Base-by-base conservation (phyloP, 2,329 filamentous ascomycete species). In the Dothideomycetes sp. region DNA sequence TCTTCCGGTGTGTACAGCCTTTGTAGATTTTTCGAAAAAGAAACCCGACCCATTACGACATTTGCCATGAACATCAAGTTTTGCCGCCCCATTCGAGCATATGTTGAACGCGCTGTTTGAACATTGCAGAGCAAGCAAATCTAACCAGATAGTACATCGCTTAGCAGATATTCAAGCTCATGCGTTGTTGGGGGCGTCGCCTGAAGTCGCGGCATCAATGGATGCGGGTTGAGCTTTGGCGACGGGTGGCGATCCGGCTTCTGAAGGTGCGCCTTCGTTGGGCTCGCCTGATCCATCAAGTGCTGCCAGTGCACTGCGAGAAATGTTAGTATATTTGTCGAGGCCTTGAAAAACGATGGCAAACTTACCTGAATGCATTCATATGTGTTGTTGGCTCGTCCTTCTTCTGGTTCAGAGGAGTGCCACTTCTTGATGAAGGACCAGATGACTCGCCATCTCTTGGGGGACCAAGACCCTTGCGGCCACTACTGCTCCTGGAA, bases 301-400 rank as follows among this genome's bases (percentile, higher is more conserved):
- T 52, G 59, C 61, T 57, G 68, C 69, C 48, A 74, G 65, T 45
- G 71, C 69, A 64, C 70, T 74, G 44, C 43, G 24, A 34, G 41
- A 40, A 2, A 37, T 42, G 45, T 60, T 55, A 62, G 55, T 43
- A 7, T 27, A 43, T 24, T 15, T 31, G 40, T 45, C 56, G 48
- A 57, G 48, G 43, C n/a, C n/a, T 34, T 18, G 7, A n/a, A 29
- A 27, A 19, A 7, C 36, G 15, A 2, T n/a, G 8, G 3, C 19
- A 38, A 15, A 8, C 81, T 72, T 77, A 95, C 88, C 86, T 89
- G 69, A 94, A 98, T 52, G 88, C 81, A 70, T 98, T 98, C 51
- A 80, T 77, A 56, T 63, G 58, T 37, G 39, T 41, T 22, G 83
- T 83, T 50, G 77, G 70, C 61, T 80, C 77, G 54, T 72, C 70